Percentiles rank a stretch among this genome's conserved stretches.
phyloP scores from a whole-genome alignment of 164 flowering plant species.

The Buxus sempervirens region DNA sequence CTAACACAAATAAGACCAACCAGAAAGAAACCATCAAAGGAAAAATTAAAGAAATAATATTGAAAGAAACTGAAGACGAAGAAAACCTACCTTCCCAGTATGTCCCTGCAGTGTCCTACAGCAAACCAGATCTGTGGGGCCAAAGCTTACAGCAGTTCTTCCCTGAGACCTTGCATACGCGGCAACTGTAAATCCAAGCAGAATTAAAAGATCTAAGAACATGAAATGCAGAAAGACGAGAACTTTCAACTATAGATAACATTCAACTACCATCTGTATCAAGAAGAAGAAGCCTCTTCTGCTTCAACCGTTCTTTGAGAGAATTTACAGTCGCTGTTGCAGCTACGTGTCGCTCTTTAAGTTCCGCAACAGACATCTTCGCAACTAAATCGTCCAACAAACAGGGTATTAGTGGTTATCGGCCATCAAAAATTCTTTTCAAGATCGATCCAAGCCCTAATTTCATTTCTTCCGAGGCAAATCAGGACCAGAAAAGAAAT shows the following conservation, averaged over 20 bases:
- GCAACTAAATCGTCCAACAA: background rate
- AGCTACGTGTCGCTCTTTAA: slow-evolving; percentile 71
- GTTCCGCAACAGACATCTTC: slow-evolving; percentile 73
- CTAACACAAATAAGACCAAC: background rate
- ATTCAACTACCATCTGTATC: slow-evolving; percentile 68
- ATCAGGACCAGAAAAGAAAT: background rate
- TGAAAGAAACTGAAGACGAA: background rate
- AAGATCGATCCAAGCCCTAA: slow-evolving; percentile 10
- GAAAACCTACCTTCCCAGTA: slow-evolving; percentile 65
- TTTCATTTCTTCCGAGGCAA: background rate
- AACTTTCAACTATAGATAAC: background rate
- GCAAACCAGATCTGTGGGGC: slow-evolving; percentile 91
- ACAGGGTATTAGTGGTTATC: background rate
- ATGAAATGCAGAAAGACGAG: slow-evolving; percentile 1
- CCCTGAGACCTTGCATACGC: slow-evolving; percentile 67
- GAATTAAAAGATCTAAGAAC: slow-evolving; percentile 7
- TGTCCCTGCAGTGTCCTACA: slow-evolving; percentile 92
- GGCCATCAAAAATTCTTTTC: slow-evolving; percentile 4
- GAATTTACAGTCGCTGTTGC: slow-evolving; percentile 59
- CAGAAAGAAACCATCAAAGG: background rate
- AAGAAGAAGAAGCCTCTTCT: slow-evolving; percentile 66
- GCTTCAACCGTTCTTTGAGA: slow-evolving; percentile 69
- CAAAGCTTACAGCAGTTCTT: slow-evolving; percentile 57
- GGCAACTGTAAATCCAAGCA: slow-evolving; percentile 48
- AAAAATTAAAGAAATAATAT: background rate